A percentile compares a stretch with the other conserved stretches of the same genome.
phyloP scores from a whole-genome alignment of 192 early-diverging fungal species.

The Linnemannia schmuckeri region DNA sequence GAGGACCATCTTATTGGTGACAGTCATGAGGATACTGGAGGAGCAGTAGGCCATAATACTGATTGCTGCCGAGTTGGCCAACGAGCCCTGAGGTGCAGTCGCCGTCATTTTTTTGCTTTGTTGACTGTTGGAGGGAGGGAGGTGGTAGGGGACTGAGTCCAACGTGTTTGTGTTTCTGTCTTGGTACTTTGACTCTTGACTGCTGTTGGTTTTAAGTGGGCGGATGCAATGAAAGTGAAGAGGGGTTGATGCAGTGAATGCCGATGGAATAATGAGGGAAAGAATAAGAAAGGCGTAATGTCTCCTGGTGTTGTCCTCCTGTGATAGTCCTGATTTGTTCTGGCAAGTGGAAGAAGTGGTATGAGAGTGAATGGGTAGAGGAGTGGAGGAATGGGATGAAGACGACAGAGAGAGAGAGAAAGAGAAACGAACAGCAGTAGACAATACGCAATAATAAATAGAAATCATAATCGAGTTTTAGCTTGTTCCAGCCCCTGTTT shows the following conservation, averaged over 20 bases:
- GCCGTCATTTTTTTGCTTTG: conserved; percentile 14
- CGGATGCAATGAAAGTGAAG: not conserved
- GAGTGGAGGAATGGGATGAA: not conserved
- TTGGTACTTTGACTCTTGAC: not conserved
- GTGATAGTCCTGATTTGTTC: not conserved
- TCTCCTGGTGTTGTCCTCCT: not conserved
- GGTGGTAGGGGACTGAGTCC: not conserved
- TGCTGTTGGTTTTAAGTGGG: not conserved
- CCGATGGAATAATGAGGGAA: not conserved
- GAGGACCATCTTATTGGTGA: conserved; percentile 90
- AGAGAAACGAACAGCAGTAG: not conserved
- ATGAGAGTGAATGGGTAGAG: not conserved
- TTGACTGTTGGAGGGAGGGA: not conserved
- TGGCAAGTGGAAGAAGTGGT: not conserved
- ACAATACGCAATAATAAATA: not conserved
- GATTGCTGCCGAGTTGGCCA: conserved; percentile 59
- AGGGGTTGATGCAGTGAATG: not conserved
- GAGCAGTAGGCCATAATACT: conserved; percentile 91
- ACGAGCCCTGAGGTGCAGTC: conserved; percentile 10
- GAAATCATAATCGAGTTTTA: not conserved
- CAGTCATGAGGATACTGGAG: conserved; percentile 91
- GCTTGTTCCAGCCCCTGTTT: not conserved
- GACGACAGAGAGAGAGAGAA: not conserved
- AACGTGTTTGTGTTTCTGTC: not conserved
- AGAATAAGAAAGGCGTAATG: not conserved